A percentile compares a stretch with the other conserved stretches of the same genome.
Evolutionary conservation across 2,329 filamentous ascomycete genomes (phyloP).

Genomic region (Nothophoma quercina): DNA sequence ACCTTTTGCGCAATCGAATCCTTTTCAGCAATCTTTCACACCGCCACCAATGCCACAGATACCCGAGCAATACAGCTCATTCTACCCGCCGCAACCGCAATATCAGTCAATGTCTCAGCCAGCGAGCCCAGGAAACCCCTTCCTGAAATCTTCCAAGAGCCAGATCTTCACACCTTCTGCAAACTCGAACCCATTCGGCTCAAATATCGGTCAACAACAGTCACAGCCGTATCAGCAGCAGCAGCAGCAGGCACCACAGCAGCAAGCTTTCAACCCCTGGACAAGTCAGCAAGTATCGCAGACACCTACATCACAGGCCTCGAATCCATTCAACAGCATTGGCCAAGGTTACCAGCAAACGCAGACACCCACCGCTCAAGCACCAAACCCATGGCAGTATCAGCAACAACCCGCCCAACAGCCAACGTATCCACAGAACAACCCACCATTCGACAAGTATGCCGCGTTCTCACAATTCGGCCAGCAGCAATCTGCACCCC

Average conservation of each 20-base stretch:
- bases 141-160: conserved; percentile 53
- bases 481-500: conserved; percentile 16
- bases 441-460: conserved; percentile 14
- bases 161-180: conserved; percentile 52
- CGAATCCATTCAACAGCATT: conserved; percentile 38
- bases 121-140: conserved; percentile 51
- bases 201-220: conserved; percentile 53
- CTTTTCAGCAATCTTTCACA: conserved; percentile 51
- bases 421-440: conserved; percentile 25
- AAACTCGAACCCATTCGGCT: conserved; percentile 51
- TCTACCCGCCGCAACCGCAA: conserved; percentile 41
- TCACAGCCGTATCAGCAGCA: conserved; percentile 52
- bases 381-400: conserved; percentile 36
- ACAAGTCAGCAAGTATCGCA: conserved; percentile 29
- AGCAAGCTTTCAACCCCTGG: conserved; percentile 36
- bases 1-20: conserved; percentile 49
- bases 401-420: conserved; percentile 30
- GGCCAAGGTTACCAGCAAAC: conserved; percentile 26
- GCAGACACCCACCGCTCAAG: conserved; percentile 18
- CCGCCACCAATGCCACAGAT: conserved; percentile 53
- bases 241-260: conserved; percentile 21
- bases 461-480: conserved; percentile 14
- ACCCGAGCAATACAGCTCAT: conserved; percentile 48
- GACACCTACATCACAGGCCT: conserved; percentile 22
- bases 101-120: conserved; percentile 52